These are phyloP conservation scores for Kodamaea arcana DNA, from an alignment of 1,139 yeast species.

Conservation along the genomic window DNA sequence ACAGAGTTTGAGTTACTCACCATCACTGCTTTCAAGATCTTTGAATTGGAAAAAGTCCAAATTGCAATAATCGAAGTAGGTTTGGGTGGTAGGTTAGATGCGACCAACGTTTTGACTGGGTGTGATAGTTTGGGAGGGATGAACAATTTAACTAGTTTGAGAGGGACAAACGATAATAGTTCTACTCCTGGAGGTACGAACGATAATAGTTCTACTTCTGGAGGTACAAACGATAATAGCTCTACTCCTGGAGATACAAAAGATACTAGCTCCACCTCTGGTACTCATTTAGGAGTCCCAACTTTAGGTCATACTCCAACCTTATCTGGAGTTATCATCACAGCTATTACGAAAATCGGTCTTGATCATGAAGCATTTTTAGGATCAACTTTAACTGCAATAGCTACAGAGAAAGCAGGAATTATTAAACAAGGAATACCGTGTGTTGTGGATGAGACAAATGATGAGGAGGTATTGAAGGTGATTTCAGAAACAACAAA, in stretches of 20 bases:
- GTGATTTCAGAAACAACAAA: constrained; percentile 30
- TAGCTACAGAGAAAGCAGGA: constrained; percentile 81
- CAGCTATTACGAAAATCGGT: constrained; percentile 82
- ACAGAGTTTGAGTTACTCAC: constrained; percentile 86
- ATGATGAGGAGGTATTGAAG: constrained; percentile 46
- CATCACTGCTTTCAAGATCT: constrained; percentile 76
- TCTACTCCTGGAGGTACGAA: constrained; percentile 14
- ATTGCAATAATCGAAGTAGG: constrained; percentile 88
- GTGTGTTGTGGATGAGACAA: constrained; percentile 70
- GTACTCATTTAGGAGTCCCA: too few relatives aligned
- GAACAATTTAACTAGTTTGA: too few relatives aligned
- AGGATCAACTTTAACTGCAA: constrained; percentile 59
- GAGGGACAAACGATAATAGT: constrained; percentile 2
- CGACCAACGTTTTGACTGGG: constrained; percentile 75
- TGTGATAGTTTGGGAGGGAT: too few relatives aligned
- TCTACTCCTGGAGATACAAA: too few relatives aligned
- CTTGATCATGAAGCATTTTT: constrained; percentile 76
- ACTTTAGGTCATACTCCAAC: neutral
- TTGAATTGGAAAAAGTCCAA: constrained; percentile 54
- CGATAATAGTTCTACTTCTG: too few relatives aligned
- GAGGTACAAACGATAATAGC: too few relatives aligned
- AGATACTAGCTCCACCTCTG: too few relatives aligned
- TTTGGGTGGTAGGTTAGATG: constrained; percentile 81
- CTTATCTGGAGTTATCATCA: constrained; percentile 46
- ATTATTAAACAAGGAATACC: constrained; percentile 62